Base-by-base conservation (phyloP, 257 asterid genomes). In the Solanum neorickii region DNA sequence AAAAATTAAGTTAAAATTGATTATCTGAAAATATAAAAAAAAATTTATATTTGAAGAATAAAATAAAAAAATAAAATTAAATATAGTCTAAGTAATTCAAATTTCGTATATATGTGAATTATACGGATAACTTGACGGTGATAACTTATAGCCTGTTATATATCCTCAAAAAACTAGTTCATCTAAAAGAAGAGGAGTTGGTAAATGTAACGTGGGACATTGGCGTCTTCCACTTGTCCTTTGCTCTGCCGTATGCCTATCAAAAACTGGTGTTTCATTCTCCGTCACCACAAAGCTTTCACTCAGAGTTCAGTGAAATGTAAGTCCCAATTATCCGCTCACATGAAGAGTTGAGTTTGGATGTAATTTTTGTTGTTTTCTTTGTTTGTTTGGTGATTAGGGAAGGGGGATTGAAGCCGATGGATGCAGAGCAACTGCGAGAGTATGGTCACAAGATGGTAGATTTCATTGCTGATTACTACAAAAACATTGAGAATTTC, bases 401-500 rank as follows among this genome's bases (percentile, higher is more conserved):
- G 98, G 98, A 93, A 41, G 92, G 93, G 49, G 92, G 65, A 78
- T 88, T 96, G 93, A 95, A 95, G 95, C 94, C 98, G 83, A 95
- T 97, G 98, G 97, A 97, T 78, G 90, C 98, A 2, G 98, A 97
- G 75, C 98, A 95, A 87, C 85, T 97, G 88, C 93, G 99, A 89
- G 99, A 95, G 89, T 87, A 83, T 85, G 99, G 92, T 52, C 99
- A 97, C 92, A 87, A 92, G 88, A 95, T 97, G 99, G 98, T 95
- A 33, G 99, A 97, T 89, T 97, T 97, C 92, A 93, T 97, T 76
- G 98, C 99, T 87, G 99, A 97, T 90, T 97, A 97, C 82, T 97
- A 97, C 93, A 93, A 94, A 86, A 91, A 93, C 89, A 93, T 97
- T 47, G 98, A 97, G 80, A 90, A 65, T 76, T 93, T 90, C 90